A percentile compares a stretch with the other conserved stretches of the same genome.
phyloP scores from a whole-genome alignment of 345 rosid species.

The Eutrema heterophyllum region DNA sequence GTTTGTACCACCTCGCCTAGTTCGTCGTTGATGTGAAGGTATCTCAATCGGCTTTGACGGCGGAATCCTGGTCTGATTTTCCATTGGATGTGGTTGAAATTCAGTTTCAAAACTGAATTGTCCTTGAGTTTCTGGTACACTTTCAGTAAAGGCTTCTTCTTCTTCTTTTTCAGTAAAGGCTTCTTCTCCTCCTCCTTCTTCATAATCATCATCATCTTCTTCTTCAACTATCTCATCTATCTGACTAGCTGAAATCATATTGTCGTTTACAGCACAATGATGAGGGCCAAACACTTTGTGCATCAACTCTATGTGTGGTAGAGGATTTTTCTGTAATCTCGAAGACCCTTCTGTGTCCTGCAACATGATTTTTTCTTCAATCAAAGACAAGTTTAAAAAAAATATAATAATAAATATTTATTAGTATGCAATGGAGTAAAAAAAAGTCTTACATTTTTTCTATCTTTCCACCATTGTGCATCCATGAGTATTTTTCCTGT shows the following conservation, averaged over 20 bases:
- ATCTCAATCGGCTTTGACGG: background rate
- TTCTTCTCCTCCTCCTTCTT: background rate
- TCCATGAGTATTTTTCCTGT: background rate
- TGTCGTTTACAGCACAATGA: background rate
- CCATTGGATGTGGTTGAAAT: background rate
- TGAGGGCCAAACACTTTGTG: background rate
- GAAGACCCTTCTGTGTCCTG: background rate
- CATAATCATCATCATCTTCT: background rate
- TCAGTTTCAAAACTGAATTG: background rate
- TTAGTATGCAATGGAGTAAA: too few species aligned
- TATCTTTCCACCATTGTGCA: background rate
- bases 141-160: background rate
- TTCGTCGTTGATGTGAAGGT: background rate
- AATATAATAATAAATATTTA: too few species aligned
- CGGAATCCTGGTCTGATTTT: background rate
- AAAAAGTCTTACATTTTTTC: background rate
- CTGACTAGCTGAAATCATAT: background rate
- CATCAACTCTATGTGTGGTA: background rate
- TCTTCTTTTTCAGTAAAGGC: background rate
- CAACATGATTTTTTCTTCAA: background rate
- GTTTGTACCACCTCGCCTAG: background rate
- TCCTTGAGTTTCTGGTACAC: background rate
- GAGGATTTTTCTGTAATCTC: background rate
- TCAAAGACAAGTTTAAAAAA: background rate
- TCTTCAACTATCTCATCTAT: background rate